A percentile compares a stretch with the other conserved stretches of the same genome.
These are phyloP conservation scores for Naganishia cerealis DNA, from an alignment of 1,284 basidiomycete species.

Conservation along the genomic window DNA sequence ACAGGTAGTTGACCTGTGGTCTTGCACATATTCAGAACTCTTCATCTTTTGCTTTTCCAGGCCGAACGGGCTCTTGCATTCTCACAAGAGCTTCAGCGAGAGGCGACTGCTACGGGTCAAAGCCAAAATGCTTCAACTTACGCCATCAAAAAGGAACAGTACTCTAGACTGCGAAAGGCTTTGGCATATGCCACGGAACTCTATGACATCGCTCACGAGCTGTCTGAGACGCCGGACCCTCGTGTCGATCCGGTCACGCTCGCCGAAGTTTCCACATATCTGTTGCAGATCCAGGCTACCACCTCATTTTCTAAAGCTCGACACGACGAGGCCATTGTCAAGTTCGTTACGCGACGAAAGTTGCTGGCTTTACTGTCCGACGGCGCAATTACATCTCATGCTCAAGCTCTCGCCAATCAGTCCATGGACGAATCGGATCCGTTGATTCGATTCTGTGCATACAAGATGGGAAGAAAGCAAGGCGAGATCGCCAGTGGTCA, in stretches of 20 bases:
- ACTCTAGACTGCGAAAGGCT: slow-evolving; percentile 72
- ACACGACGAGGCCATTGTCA: slow-evolving; percentile 74
- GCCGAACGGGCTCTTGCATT: slow-evolving; percentile 84
- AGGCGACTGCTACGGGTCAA: slow-evolving; percentile 8
- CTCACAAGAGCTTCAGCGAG: slow-evolving; percentile 18
- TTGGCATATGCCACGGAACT: slow-evolving; percentile 79
- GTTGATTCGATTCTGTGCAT: slow-evolving; percentile 87
- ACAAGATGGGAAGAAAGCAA: slow-evolving; percentile 63
- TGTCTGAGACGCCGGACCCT: slow-evolving; percentile 45
- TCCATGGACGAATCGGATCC: slow-evolving; percentile 86
- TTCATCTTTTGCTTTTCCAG: slow-evolving; percentile 81
- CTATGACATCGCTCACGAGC: slow-evolving; percentile 68
- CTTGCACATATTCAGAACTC: slow-evolving; percentile 41
- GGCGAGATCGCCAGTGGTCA: slow-evolving; percentile 60
- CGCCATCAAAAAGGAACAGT: slow-evolving; percentile 43
- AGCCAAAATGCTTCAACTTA: slow-evolving; percentile 38
- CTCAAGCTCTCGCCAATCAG: slow-evolving; percentile 82
- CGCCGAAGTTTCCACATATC: slow-evolving; percentile 54
- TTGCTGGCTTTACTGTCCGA: slow-evolving; percentile 72
- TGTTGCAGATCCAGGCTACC: slow-evolving; percentile 52
- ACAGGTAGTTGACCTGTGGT: slow-evolving; percentile 3
- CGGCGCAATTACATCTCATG: slow-evolving; percentile 72
- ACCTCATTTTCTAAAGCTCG: slow-evolving; percentile 61
- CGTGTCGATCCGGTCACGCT: slow-evolving; percentile 37
- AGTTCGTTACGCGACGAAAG: slow-evolving; percentile 69